Evolutionary conservation across 2,329 filamentous ascomycete species (phyloP).

Genomic region (Phaeosphaeria sp.): DNA sequence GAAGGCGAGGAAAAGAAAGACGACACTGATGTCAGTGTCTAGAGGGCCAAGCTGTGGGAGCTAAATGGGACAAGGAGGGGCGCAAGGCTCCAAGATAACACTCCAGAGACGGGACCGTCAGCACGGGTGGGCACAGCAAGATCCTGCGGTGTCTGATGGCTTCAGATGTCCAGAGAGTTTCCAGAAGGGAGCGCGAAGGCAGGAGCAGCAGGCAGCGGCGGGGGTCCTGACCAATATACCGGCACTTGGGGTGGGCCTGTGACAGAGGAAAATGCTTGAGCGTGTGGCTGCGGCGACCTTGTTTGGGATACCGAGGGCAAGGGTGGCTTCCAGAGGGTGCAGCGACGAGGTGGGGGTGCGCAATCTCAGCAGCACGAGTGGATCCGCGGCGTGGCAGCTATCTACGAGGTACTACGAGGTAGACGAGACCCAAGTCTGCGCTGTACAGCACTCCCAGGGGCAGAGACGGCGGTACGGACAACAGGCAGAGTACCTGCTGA

Average conservation of each 20-base stretch:
- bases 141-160: constrained; percentile 29
- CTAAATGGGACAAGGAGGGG: constrained; percentile 38
- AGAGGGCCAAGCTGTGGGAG: constrained; percentile 43
- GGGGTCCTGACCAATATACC: constrained; percentile 47
- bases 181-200: constrained; percentile 34
- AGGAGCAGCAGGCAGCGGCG: constrained; percentile 37
- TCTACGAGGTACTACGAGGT: constrained; percentile 29
- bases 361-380: constrained; percentile 15
- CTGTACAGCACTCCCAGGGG: constrained; percentile 23
- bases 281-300: constrained; percentile 41
- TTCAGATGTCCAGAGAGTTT: constrained; percentile 31
- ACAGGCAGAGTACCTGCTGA: constrained; percentile 29
- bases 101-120: constrained; percentile 24
- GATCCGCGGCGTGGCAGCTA: constrained; percentile 23
- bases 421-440: constrained; percentile 15
- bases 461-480: constrained; percentile 22
- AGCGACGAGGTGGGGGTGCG: constrained; percentile 15
- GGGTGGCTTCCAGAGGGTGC: constrained; percentile 22
- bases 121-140: constrained; percentile 33
- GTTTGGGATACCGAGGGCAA: constrained; percentile 32
- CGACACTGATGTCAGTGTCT: constrained; percentile 46
- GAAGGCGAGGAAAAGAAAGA: constrained; percentile 39
- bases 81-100: constrained; percentile 39
- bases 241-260: constrained; percentile 39
- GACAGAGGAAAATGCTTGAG: constrained; percentile 32